Evolutionary conservation across 257 asterid genomes (phyloP), one percentile per base, ranked within the genome.

Genomic region (Knoxia roxburghii): DNA sequence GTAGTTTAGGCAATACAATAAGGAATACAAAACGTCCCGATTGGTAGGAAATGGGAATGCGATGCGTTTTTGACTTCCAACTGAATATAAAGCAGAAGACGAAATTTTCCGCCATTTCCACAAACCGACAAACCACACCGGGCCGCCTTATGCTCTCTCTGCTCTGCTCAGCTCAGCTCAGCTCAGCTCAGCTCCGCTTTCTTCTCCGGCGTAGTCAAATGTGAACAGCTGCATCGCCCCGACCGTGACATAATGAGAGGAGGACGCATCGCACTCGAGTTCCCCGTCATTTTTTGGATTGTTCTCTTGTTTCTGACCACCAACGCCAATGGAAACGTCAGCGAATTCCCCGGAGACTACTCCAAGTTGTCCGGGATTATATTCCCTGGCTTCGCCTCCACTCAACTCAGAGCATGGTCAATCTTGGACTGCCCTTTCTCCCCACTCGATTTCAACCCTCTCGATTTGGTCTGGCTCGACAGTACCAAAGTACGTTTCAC

Each of bases 401-500:
- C 99, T 52, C 97, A 90, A 58, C 92, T 93, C 0, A 79, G 99
- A 76, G 99, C 97, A 20, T 93, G 99, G 99, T 93, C 99, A 45
- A 93, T 93, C 64, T 65, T 93, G 51, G 99, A 93, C 82, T 93
- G 97, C 68, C 99, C 99, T 40, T 93, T 86, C 80, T 88, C 97
- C 68, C 96, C 97, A 71, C 96, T 90, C 70, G 96, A 90, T 84
- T 93, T 88, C 82, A 88, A 90, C 56, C 97, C 99, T 40, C 97
- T 93, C 81, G 99, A 93, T 80, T 88, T 93, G 70, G 99, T 93
- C 75, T 93, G 99, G 99, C 99, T 93, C 68, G 99, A 93, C 80
- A 68, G 87, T 32, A 90, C 99, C 58, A 93, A 90, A 77, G 99
- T 93, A 74, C 4, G 23, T 27, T 20, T 2, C 50, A 45, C 50